Evolutionary conservation across 2,329 filamentous ascomycete genomes (phyloP).

Genomic region (Sporothrix euskadiensis): DNA sequence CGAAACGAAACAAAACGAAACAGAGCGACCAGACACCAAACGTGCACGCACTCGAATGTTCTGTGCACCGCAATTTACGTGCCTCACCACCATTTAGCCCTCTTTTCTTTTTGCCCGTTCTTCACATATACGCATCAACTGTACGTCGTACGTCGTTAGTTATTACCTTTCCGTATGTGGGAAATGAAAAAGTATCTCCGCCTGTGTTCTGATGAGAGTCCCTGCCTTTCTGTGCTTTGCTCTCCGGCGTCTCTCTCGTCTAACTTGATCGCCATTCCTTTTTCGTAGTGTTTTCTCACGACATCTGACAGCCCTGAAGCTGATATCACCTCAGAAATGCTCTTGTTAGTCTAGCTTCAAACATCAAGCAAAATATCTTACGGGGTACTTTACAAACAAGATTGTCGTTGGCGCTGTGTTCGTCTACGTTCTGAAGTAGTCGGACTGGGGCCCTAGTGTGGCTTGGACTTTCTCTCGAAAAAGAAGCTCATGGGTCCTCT

Average conservation of each 20-base stretch:
- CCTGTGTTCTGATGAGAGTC: neutral
- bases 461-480: neutral
- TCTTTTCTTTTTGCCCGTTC: neutral
- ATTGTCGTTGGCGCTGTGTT: neutral
- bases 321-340: neutral
- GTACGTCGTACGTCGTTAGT: too few species aligned
- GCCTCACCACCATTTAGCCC: neutral
- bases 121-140: neutral
- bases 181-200: neutral
- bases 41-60: neutral
- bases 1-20: constrained; percentile 17
- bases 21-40: neutral
- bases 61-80: neutral
- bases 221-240: neutral
- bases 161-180: neutral
- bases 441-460: neutral
- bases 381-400: neutral
- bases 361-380: neutral
- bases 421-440: neutral
- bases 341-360: neutral
- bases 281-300: neutral
- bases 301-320: neutral
- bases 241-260: neutral
- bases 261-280: neutral
- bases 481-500: neutral